These are phyloP conservation scores for Didymella exigua DNA, from an alignment of 2,329 filamentous ascomycete genomes.

Conservation along the genomic window DNA sequence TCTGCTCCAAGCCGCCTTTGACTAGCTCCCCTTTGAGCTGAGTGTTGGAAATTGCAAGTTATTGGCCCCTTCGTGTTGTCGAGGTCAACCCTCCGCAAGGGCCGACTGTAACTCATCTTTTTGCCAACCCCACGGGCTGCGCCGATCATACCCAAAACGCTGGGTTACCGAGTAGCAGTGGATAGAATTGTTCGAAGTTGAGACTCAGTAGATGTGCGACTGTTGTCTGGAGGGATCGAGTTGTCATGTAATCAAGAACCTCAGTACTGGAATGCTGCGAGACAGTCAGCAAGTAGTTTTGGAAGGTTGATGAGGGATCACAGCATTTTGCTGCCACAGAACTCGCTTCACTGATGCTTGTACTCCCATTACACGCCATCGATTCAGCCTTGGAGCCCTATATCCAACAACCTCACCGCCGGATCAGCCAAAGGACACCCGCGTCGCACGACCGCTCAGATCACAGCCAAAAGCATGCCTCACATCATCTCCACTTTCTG, in stretches of 20 bases:
- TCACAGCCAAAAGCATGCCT: slow-evolving; percentile 4
- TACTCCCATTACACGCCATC: slow-evolving; percentile 9
- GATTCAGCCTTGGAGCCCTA: slow-evolving; percentile 5
- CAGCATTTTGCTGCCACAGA: neutral
- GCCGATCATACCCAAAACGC: neutral
- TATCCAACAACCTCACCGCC: slow-evolving; percentile 12
- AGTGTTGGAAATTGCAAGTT: neutral
- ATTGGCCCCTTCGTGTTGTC: neutral
- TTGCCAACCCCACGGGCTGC: neutral
- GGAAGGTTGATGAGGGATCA: neutral
- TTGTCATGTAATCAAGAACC: neutral
- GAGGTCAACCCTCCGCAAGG: slow-evolving; percentile 2
- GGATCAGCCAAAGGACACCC: slow-evolving; percentile 14
- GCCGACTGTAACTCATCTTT: neutral
- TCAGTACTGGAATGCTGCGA: neutral
- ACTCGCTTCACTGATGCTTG: neutral
- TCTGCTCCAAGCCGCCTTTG: neutral
- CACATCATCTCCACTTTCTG: slow-evolving; percentile 17
- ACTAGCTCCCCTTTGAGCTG: neutral
- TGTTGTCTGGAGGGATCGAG: neutral
- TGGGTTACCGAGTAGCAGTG: neutral
- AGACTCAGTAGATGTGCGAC: neutral
- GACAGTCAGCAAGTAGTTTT: neutral
- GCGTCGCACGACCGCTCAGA: slow-evolving; percentile 4
- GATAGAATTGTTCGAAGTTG: too few species aligned